A percentile compares a stretch with the other conserved stretches of the same genome.
Conservation (phyloP, 768 basidiomycete species). For the Pulveroboletus sp. region DNA sequence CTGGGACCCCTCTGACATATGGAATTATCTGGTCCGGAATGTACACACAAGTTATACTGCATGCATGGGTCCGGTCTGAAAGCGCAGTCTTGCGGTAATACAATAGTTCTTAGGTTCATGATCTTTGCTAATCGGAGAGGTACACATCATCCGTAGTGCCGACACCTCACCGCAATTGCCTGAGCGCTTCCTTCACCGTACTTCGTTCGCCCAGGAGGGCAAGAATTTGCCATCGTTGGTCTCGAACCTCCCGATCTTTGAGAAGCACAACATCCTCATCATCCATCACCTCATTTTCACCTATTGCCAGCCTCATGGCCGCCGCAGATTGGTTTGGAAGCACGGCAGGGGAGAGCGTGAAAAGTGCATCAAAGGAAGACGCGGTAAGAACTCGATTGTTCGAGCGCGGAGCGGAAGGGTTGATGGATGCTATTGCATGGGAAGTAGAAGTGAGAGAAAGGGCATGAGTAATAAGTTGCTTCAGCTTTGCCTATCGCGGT, state of each 20-base stretch:
- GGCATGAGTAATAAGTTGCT: conserved; percentile 78
- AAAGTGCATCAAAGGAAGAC: conserved; percentile 71
- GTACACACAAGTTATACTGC: neutral
- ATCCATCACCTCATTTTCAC: conserved; percentile 43
- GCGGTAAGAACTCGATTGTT: conserved; percentile 49
- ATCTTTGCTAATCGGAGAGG: neutral
- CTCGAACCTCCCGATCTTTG: conserved; percentile 60
- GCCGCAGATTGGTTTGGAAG: conserved; percentile 78
- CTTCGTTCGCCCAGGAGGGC: conserved; percentile 71
- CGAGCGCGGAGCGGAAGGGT: conserved; percentile 45
- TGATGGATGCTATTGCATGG: conserved; percentile 71
- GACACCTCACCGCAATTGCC: conserved; percentile 31
- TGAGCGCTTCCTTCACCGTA: conserved; percentile 57
- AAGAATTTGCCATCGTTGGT: conserved; percentile 74
- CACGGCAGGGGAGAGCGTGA: conserved; percentile 70
- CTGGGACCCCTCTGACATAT: neutral
- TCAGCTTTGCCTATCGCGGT: conserved; percentile 61
- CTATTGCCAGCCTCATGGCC: conserved; percentile 62
- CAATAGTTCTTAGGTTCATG: neutral
- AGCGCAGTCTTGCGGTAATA: neutral
- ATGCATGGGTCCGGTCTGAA: neutral
- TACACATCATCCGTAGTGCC: neutral
- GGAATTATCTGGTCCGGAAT: neutral
- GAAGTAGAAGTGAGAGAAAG: conserved; percentile 73
- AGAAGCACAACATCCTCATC: conserved; percentile 48